Conservation (phyloP, 2,329 filamentous ascomycete genomes). For the Fusarium dimerum region DNA sequence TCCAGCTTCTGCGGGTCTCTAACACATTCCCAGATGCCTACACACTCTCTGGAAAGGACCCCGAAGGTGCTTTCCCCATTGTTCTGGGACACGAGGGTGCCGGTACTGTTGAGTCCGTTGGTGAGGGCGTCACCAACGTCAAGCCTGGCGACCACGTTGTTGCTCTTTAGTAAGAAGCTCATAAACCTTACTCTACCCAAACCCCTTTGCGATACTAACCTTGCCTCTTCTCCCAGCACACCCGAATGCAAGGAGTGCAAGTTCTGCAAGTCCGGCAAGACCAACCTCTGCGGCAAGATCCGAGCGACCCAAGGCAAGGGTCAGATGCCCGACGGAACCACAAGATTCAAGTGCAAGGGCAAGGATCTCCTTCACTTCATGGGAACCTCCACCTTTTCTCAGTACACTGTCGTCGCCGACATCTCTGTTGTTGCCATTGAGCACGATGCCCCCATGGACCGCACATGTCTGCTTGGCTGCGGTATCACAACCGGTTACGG, state of each 20-base stretch:
- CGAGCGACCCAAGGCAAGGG: constrained; percentile 93
- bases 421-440: constrained; percentile 97
- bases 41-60: constrained; percentile 93
- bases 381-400: constrained; percentile 97
- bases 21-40: constrained; percentile 71
- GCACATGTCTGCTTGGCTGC: constrained; percentile 92
- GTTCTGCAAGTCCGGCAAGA: constrained; percentile 99
- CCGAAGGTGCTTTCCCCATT: constrained; percentile 90
- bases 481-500: constrained; percentile 99
- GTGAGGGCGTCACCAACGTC: constrained; percentile 91
- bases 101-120: constrained; percentile 88
- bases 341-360: constrained; percentile 91
- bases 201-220: constrained; percentile 5
- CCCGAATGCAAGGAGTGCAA: constrained; percentile 98
- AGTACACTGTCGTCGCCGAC: constrained; percentile 98
- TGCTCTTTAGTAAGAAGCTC: constrained; percentile 71
- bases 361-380: constrained; percentile 98
- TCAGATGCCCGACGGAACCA: constrained; percentile 96
- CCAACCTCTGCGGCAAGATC: constrained; percentile 98
- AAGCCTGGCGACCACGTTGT: constrained; percentile 92
- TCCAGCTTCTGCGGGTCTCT: constrained; percentile 2
- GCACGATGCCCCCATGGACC: constrained; percentile 88
- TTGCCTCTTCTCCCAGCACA: constrained; percentile 58
- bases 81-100: constrained; percentile 90
- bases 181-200: background rate